Evolutionary conservation across 2,329 filamentous ascomycete species (phyloP).

Genomic region (Plectosphaerella cucumerina): DNA sequence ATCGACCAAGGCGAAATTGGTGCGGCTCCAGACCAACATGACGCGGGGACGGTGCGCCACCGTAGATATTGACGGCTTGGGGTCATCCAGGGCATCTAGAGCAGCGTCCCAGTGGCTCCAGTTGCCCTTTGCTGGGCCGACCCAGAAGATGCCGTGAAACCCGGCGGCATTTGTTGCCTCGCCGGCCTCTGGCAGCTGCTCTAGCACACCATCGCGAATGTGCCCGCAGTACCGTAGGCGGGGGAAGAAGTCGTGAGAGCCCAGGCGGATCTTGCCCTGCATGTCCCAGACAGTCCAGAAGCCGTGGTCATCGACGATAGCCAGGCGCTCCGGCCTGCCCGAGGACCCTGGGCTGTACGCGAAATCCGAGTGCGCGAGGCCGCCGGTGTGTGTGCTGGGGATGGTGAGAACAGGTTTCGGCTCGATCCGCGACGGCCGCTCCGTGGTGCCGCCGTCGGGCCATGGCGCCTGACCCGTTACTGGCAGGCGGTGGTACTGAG

Average conservation of each 20-base stretch:
- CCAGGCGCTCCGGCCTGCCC: constrained; percentile 55
- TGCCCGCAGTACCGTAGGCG: constrained; percentile 36
- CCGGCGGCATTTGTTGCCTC: constrained; percentile 9
- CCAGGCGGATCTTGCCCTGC: constrained; percentile 26
- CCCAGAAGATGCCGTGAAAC: constrained; percentile 39
- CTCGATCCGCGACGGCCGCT: constrained; percentile 45
- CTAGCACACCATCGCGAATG: constrained; percentile 33
- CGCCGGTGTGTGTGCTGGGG: constrained; percentile 47
- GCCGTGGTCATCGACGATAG: constrained; percentile 60
- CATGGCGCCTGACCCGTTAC: constrained; percentile 15
- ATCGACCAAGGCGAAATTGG: constrained; percentile 29
- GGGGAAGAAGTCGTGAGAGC: constrained; percentile 27
- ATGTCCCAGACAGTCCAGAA: constrained; percentile 67
- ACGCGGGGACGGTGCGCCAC: constrained; percentile 7
- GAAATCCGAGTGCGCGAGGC: constrained; percentile 55
- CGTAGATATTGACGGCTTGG: not conserved
- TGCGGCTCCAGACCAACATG: constrained; percentile 32
- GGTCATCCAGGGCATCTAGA: not conserved
- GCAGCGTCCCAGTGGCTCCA: constrained; percentile 18
- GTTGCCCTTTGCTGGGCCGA: constrained; percentile 23
- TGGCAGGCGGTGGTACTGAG: constrained; percentile 40
- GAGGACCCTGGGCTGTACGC: constrained; percentile 53
- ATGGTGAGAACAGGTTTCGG: constrained; percentile 52
- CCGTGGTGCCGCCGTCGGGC: constrained; percentile 13
- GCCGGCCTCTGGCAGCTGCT: constrained; percentile 17